Evolutionary conservation across 495 filamentous ascomycete species (phyloP), one percentile per base, ranked within the genome.

Genomic region (Umbilicaria muhlenbergii): DNA sequence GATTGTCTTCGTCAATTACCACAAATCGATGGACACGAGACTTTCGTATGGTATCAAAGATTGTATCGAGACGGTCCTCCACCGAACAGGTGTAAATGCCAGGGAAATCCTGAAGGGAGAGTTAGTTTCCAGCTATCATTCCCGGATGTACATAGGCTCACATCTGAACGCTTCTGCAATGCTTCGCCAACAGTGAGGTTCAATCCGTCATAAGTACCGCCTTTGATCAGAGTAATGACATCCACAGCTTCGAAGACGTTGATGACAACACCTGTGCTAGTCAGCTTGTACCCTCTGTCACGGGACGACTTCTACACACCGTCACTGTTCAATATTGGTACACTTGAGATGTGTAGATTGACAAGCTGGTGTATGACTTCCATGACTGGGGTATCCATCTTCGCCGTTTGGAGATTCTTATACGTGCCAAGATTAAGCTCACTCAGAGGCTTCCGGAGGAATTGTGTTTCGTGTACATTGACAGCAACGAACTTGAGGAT

Each of bases 201-300:
- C 43, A 96, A 67, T 48, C 95, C 91, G 43, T 96, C 88, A 51
- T 96, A 95, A 13, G 75, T 77, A 12, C 87, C 87, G 11, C 86
- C 88, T 58, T 91, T 92, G 58, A 99, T 95, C 52, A 94, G 72
- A 0, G 87, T 81, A 50, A 99, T 92, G 36, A 99, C 86, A 64
- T 99, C 91, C 38, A 99, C 88, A 7, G 91, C 84, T 61, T 99
- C 92, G 53, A 96, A 99, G 5, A 96, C 86, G 58, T 99, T 99
- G 50, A 94, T 76, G 1, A 99, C 74, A 37, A 78, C 67, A 39
- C 77, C 80, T 81, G 41, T 33, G 45, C 2, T 15, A 11, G 14
- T 35, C 34, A 34, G 19, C 14, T 21, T 15, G 5, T 10, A 34
- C 11, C 39, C 35, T 11, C 15, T 3, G 10, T 31, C 3, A 17